Base-by-base conservation (phyloP, 495 filamentous ascomycete species). In the Lasiosphaeria hispida region DNA sequence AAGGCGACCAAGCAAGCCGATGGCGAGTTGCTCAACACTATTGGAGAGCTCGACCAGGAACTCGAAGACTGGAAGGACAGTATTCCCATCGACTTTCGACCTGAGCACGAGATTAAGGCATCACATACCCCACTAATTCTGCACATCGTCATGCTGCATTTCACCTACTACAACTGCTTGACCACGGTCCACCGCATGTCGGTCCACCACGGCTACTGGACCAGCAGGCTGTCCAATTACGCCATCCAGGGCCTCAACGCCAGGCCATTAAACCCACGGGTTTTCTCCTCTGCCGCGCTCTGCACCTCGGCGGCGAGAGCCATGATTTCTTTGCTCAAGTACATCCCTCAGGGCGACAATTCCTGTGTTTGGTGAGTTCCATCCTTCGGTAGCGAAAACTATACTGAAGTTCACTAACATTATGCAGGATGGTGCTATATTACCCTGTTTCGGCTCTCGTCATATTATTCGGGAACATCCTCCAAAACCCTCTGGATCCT, bases 151-250 rank as follows among this genome's bases (percentile, higher is more conserved):
- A 87, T 96, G 64, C 74, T 98, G 40, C 94, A 97, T 67, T 96
- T 97, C 68, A 85, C 91, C 35, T 98, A 98, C 73, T 97, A 98
- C 77, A 98, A 97, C 69, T 95, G 91, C 64, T 78, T 98, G 54
- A 97, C 92, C 11, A 98, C 94, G 1, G 96, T 98, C 53, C 94
- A 98, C 73, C 90, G 94, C 18, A 97, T 97, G 94, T 95, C 91
- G 4, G 86, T 97, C 49, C 94, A 98, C 69, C 95, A 97, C 68
- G 94, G 94, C 2, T 97, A 96, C 75, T 98, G 94, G 94, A 96
- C 92, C 7, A 96, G 89, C 64, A 84, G 94, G 41, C 77, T 97
- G 18, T 96, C 92, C 30, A 93, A 97, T 63, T 98, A 91, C 69
- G 94, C 94, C 2, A 92, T 97, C 41, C 89, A 94, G 64, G 94